Conservation (phyloP, 176 grass and related monocot species). For the Calamus simplicifolius region DNA sequence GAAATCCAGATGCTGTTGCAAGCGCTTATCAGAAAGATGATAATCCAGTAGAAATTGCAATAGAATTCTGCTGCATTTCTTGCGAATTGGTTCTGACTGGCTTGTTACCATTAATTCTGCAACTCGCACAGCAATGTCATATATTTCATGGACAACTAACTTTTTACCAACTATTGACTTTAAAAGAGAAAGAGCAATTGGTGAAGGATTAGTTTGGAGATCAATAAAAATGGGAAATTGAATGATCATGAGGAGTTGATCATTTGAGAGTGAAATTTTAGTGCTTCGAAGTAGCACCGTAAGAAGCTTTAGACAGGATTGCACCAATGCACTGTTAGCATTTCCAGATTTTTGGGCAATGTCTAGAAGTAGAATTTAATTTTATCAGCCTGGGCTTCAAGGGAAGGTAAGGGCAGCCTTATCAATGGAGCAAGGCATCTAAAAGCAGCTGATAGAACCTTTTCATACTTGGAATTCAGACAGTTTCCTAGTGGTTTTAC, state of each 20-base stretch:
- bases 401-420: constrained; percentile 72
- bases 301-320: constrained; percentile 74
- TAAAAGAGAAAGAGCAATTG: constrained; percentile 70
- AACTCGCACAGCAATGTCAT: constrained; percentile 79
- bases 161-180: constrained; percentile 81
- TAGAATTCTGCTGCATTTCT: constrained; percentile 75
- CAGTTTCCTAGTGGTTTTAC: constrained; percentile 61
- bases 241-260: constrained; percentile 67
- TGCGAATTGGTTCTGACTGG: constrained; percentile 61
- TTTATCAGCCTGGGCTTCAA: constrained; percentile 46
- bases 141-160: constrained; percentile 77
- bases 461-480: constrained; percentile 76
- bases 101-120: constrained; percentile 88
- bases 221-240: constrained; percentile 82
- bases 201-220: constrained; percentile 85
- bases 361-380: constrained; percentile 76
- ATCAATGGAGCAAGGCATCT: constrained; percentile 73
- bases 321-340: constrained; percentile 59
- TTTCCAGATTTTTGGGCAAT: constrained; percentile 74
- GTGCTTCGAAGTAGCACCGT: constrained; percentile 60
- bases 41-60: constrained; percentile 87
- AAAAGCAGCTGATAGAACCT: constrained; percentile 65
- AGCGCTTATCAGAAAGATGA: constrained; percentile 68
- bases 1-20: constrained; percentile 96
- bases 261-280: constrained; percentile 72